Conservation (phyloP, 164 flowering plant genomes). For the Magnolia officinalis region DNA sequence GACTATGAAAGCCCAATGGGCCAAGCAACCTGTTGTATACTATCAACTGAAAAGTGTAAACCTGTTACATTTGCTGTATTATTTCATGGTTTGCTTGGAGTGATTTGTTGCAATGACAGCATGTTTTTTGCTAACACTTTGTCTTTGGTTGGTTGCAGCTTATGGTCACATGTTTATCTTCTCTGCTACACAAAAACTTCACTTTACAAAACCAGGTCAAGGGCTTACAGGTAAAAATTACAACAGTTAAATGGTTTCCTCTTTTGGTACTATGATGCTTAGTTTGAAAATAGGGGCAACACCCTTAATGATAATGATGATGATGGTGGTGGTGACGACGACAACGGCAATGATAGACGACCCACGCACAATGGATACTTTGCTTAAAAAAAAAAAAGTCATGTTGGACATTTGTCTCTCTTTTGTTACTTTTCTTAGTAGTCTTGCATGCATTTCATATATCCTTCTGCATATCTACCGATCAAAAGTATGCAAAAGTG, state of each 20-base stretch:
- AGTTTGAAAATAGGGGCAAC: too few relatives aligned
- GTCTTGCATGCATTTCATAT: background rate
- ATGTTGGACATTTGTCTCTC: background rate
- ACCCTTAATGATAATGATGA: too few relatives aligned
- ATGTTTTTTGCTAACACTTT: background rate
- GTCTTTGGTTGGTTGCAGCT: conserved; percentile 38
- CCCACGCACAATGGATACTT: too few relatives aligned
- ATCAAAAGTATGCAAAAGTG: too few relatives aligned
- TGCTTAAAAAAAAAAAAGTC: too few relatives aligned
- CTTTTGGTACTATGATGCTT: background rate
- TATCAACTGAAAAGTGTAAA: too few relatives aligned
- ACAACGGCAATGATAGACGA: too few relatives aligned
- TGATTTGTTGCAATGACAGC: background rate
- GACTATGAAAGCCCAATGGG: too few relatives aligned
- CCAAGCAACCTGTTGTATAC: too few relatives aligned
- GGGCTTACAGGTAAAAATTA: conserved; percentile 46
- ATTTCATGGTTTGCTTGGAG: background rate
- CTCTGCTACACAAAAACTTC: conserved; percentile 49
- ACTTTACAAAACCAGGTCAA: conserved; percentile 42
- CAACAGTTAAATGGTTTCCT: background rate
- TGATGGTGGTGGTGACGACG: too few relatives aligned
- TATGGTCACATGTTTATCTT: conserved; percentile 31
- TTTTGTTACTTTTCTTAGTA: background rate
- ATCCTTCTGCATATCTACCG: too few relatives aligned
- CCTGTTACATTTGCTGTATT: background rate